Percentiles rank a stretch among this genome's conserved stretches.
These are phyloP conservation scores for Hanseniaspora guilliermondii DNA, from an alignment of 805 yeast genomes.

Conservation along the genomic window DNA sequence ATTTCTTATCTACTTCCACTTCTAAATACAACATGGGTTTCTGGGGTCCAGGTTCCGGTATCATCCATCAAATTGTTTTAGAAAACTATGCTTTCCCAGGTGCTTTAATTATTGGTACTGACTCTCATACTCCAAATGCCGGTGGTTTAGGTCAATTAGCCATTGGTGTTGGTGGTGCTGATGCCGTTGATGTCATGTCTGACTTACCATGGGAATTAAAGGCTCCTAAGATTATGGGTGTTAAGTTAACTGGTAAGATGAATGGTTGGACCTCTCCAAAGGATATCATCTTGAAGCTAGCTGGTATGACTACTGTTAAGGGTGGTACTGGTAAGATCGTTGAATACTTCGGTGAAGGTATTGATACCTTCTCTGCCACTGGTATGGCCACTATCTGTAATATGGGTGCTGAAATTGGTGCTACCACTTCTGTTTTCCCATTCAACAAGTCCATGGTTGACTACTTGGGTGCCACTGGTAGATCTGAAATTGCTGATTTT, in stretches of 20 bases:
- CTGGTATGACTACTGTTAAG: constrained; percentile 89
- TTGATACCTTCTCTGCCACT: constrained; percentile 80
- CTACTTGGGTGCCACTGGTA: constrained; percentile 75
- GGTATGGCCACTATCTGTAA: constrained; percentile 99
- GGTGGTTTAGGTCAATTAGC: constrained; percentile 98
- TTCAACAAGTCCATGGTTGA: constrained; percentile 80
- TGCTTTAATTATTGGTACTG: constrained; percentile 90
- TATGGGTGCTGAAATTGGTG: constrained; percentile 99
- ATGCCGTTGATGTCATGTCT: constrained; percentile 94
- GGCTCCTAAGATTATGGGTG: constrained; percentile 93
- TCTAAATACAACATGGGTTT: constrained; percentile 93
- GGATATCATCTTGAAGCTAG: constrained; percentile 84
- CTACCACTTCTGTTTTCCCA: constrained; percentile 96
- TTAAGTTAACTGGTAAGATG: constrained; percentile 81
- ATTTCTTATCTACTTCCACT: constrained; percentile 78
- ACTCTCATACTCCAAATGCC: constrained; percentile 95
- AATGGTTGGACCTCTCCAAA: constrained; percentile 96
- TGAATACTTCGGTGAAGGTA: constrained; percentile 94
- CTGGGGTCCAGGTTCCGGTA: constrained; percentile 99
- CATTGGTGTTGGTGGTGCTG: constrained; percentile 99
- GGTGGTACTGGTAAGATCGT: constrained; percentile 97
- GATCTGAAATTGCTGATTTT: constrained; percentile 72
- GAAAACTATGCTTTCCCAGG: constrained; percentile 98
- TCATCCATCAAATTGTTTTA: constrained; percentile 89
- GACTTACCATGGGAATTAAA: constrained; percentile 93